Conservation (phyloP, 1,139 yeast species). For the Lodderomyces oxycetoniae region DNA sequence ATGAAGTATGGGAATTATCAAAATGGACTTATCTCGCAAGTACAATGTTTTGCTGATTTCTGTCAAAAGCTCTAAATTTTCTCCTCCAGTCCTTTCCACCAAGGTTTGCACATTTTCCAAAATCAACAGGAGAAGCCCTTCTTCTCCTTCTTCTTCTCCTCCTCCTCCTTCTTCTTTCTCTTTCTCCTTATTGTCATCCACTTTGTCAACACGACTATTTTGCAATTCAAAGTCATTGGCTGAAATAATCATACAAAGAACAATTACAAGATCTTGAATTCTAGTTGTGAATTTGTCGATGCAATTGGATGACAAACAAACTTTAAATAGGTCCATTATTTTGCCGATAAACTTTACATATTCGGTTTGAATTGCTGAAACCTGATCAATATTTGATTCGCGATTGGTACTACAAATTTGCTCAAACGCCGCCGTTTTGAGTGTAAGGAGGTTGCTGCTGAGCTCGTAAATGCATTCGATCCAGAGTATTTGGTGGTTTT, state of each 20-base stretch:
- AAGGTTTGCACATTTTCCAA: constrained; percentile 2
- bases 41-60: constrained; percentile 20
- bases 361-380: too few species aligned
- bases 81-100: constrained; percentile 2
- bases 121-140: constrained; percentile 5
- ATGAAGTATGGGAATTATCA: constrained; percentile 16
- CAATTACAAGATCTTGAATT: constrained; percentile 4
- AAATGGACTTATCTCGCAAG: constrained; percentile 20
- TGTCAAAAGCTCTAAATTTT: constrained; percentile 4
- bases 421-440: too few species aligned
- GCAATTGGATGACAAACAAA: neutral
- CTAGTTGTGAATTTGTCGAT: constrained; percentile 1
- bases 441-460: neutral
- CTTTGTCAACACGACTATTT: too few species aligned
- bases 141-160: too few species aligned
- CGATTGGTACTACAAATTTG: too few species aligned
- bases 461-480: neutral
- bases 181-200: too few species aligned
- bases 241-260: constrained; percentile 15
- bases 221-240: constrained; percentile 18
- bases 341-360: too few species aligned
- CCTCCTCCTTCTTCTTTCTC: too few species aligned
- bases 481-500: constrained; percentile 11
- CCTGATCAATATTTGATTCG: too few species aligned
- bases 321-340: constrained; percentile 1